These are phyloP conservation scores for Calonectria leucothoes DNA, from an alignment of 2,329 filamentous ascomycete genomes.

Conservation along the genomic window DNA sequence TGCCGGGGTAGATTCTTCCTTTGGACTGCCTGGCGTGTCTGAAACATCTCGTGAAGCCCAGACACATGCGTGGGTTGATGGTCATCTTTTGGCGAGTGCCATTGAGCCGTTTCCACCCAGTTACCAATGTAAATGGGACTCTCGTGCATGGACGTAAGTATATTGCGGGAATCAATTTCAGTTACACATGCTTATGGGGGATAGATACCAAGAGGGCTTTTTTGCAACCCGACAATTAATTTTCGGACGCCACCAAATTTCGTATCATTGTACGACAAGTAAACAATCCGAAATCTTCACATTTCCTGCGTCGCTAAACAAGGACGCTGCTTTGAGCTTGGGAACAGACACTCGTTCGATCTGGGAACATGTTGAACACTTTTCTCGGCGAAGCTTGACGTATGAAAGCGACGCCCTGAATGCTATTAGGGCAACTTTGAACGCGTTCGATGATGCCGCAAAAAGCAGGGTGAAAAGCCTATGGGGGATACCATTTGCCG, in stretches of 20 bases:
- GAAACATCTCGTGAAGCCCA: neutral
- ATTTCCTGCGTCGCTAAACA: neutral
- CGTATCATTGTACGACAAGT: neutral
- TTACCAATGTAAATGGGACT: neutral
- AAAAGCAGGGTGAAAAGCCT: neutral
- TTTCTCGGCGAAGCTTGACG: neutral
- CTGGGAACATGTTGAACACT: slow-evolving; percentile 4
- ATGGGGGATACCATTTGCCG: neutral
- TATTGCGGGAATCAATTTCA: too few species aligned
- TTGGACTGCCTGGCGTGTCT: slow-evolving; percentile 5
- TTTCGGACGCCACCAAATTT: neutral
- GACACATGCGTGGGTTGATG: neutral
- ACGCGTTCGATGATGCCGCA: neutral
- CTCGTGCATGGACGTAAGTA: slow-evolving; percentile 9
- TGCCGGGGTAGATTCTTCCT: neutral
- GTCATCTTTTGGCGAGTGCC: neutral
- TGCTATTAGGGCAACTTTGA: neutral
- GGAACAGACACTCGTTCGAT: neutral
- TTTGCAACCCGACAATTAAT: slow-evolving; percentile 5
- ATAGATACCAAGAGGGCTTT: slow-evolving; percentile 5
- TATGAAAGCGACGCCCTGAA: slow-evolving; percentile 5
- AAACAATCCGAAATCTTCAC: neutral
- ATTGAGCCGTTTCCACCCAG: neutral
- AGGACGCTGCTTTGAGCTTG: neutral
- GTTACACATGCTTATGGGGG: neutral